Base-by-base conservation (phyloP, 345 rosid species). In the Pistacia integerrima region DNA sequence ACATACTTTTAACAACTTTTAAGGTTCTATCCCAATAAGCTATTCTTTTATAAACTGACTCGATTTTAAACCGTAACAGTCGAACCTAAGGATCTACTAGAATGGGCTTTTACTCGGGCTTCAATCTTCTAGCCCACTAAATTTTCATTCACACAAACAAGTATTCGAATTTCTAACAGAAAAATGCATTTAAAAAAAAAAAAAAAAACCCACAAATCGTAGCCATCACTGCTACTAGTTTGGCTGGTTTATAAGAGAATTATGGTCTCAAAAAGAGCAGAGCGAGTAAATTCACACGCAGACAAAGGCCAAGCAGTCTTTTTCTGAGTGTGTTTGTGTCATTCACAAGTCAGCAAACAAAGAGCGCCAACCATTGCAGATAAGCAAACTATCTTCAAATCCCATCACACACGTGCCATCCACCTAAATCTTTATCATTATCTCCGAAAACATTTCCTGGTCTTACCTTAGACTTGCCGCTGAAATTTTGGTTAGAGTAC, bases 341-440 rank as follows among this genome's bases (percentile, higher is more conserved):
- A 5, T 28, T 25, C 7, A 52, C 77, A 74, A 46, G 70, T 64
- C 77, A 74, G 70, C 77, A n/a, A 41, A 16, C 64, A 74, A 9
- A 35, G 70, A 54, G 70, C 79, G 76, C 91, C 93, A 86, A 78
- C 82, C 91, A 60, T 82, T 84, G 70, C 70, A 64, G 93, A 90
- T 90, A 90, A 86, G 91, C 79, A 81, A 73, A 56, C 20, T 0
- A 75, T 64, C 76, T 76, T 67, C 62, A 72, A 76, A 60, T 75
- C 73, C 78, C 62, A 58, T 1, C 62, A 5, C 69, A 64, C 88
- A 79, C 87, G 89, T 82, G 89, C 77, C 88, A 20, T 13, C 68
- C 44, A 30, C 20, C 49, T 51, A 11, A 14, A n/a, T 62, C 74
- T 69, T 56, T 16, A n/a, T 60, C 66, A 46, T 30, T 59, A 62